Evolutionary conservation across 83 land plant genomes (phyloP).

Genomic region (Picea abies): DNA sequence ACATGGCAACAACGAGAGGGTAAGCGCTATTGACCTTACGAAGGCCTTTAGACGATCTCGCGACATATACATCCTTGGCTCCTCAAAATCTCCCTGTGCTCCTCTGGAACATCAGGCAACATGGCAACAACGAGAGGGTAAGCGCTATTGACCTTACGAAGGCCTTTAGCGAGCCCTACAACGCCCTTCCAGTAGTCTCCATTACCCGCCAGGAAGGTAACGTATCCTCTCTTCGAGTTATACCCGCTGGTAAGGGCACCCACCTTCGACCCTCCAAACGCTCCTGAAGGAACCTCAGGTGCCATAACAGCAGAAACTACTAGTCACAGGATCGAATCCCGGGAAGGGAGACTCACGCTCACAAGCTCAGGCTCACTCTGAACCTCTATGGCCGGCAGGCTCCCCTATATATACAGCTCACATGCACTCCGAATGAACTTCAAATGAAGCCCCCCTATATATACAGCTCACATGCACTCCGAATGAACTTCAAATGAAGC

Average conservation of each 20-base stretch:
- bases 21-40: conserved; percentile 51
- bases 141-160: conserved; percentile 48
- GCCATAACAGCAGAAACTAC: conserved; percentile 15
- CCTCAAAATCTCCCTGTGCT: conserved; percentile 46
- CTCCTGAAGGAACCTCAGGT: conserved; percentile 21
- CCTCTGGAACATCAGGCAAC: conserved; percentile 75
- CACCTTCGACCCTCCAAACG: neutral
- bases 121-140: conserved; percentile 71
- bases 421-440: too few species aligned
- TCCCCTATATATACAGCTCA: too few species aligned
- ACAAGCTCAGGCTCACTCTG: too few species aligned
- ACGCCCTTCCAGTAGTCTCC: conserved; percentile 32
- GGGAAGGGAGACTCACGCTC: too few species aligned
- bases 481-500: too few species aligned
- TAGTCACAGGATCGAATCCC: too few species aligned
- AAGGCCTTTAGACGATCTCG: conserved; percentile 64
- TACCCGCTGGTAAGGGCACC: neutral
- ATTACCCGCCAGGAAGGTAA: conserved; percentile 29
- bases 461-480: too few species aligned
- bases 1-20: conserved; percentile 64
- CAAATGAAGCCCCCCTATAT: too few species aligned
- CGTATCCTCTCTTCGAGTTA: conserved; percentile 14
- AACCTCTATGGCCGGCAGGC: too few species aligned
- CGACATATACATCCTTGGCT: conserved; percentile 67
- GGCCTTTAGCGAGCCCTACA: conserved; percentile 63